Evolutionary conservation across 2,329 filamentous ascomycete genomes (phyloP), one percentile per base, ranked within the genome.

Genomic region (Epichloe baconii): DNA sequence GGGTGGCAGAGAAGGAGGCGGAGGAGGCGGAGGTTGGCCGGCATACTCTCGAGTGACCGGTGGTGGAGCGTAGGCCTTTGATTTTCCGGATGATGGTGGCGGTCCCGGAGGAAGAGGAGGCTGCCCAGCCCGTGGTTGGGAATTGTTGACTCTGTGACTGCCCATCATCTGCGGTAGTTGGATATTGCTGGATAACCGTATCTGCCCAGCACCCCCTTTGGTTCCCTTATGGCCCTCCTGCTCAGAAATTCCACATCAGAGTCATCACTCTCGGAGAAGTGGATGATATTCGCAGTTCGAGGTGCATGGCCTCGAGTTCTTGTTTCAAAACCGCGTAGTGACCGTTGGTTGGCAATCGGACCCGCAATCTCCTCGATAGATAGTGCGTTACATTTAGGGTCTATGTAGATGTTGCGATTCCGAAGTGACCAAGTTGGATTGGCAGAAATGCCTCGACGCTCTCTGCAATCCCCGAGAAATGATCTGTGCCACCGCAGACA

Each of bases 401-500:
- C 74, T 26, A 79, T 47, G 57, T 78, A 82, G 37, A 66, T 66
- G 49, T 71, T 63, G 15, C 70, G 66, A 56, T 77, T 79, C 44
- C 64, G 61, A 50, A 69, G 59, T 34, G 75, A 75, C 78, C 78
- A 83, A 0, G 75, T 79, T 46, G 71, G 67, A 53, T 67, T 71
- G 11, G 54, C 47, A 5, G 58, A 49, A 4, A 52, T 40, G 26
- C 51, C 45, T 34, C 54, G 55, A 34, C 57, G 56, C 34, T 62
- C 51, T 5, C 61, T 63, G 61, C 81, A 85, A 51, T 82, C 79
- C 12, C 68, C 1, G 77, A 75, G 59, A 74, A 83, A 61, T 85
- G 81, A 6, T 71, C 70, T 31, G 66, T 59, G 14, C 61, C 62
- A 26, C 79, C 80, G 58, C 81, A 85, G 37, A 61, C 63, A 52